Base-by-base conservation (phyloP, 2,329 filamentous ascomycete genomes). In the Penicillium sp. region DNA sequence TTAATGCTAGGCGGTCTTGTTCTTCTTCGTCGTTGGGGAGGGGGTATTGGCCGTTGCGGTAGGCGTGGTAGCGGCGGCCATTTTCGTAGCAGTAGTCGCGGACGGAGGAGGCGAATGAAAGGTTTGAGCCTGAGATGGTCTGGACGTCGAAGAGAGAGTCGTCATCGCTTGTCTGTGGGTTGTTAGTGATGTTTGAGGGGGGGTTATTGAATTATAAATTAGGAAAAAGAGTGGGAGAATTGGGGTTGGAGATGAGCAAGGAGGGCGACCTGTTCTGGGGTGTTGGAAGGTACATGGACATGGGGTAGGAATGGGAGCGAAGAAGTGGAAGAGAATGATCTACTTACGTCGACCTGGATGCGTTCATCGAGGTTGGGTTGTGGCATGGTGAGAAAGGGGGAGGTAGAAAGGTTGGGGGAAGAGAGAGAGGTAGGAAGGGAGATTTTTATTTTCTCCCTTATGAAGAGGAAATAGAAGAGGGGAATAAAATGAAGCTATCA, bases 1-100 rank as follows among this genome's bases (percentile, higher is more conserved):
- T 61, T 43, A 73, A 55, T 39, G 65, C 63, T 37, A 72, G 61
- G 17, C 69, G 69, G 51, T 72, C 69, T 55, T 72, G 70, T 53
- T 73, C 70, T 58, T 68, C 63, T 51, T 73, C 66, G 53, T 74
- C 71, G 54, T 73, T 74, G 9, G 71, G 71, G 28, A 71, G 60
- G 24, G 67, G 65, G 48, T 72, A 72, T 58, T 69, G 63, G 41
- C 71, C 70, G 39, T 66, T 62, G 38, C 69, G 66, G 57, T 70
- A 72, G 53, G 69, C 69, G 53, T 72, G 69, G 49, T 73, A 73
- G 34, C 69, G 67, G 15, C 70, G 67, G 48, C 70, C 70, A 53
- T 72, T 72, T 55, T 72, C 69, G 48, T 68, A 67, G 49, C 53
- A 60, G 55, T 67, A 70, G 49, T 68, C 65, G 9, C 62, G 62